phyloP scores from a whole-genome alignment of 345 rosid genomes.

The Boechera divaricarpa region DNA sequence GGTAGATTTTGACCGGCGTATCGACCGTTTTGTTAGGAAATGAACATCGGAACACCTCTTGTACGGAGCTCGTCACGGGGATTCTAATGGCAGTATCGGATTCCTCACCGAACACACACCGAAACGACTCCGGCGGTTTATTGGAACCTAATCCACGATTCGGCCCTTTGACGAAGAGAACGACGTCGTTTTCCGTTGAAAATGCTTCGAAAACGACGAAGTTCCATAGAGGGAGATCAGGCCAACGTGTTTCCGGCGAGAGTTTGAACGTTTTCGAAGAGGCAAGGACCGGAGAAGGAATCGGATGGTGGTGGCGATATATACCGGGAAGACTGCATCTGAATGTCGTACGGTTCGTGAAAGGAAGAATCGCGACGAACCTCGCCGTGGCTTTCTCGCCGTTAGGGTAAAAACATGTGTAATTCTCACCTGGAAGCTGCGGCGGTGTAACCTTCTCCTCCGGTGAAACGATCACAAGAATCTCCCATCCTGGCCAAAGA shows the following conservation, averaged over 20 bases:
- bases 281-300: slow-evolving; percentile 58
- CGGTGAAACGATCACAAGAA: slow-evolving; percentile 55
- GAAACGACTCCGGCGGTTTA: slow-evolving; percentile 52
- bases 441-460: neutral
- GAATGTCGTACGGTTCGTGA: slow-evolving; percentile 57
- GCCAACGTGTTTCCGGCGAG: slow-evolving; percentile 26
- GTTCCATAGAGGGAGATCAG: slow-evolving; percentile 57
- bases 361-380: slow-evolving; percentile 56
- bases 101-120: slow-evolving; percentile 68
- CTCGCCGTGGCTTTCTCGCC: slow-evolving; percentile 58
- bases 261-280: slow-evolving; percentile 28
- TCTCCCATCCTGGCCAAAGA: slow-evolving; percentile 80
- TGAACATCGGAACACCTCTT: slow-evolving; percentile 81
- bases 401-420: slow-evolving; percentile 66
- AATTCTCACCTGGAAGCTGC: slow-evolving; percentile 16
- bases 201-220: slow-evolving; percentile 72
- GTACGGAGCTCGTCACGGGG: slow-evolving; percentile 71
- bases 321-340: slow-evolving; percentile 62
- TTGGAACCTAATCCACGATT: slow-evolving; percentile 64
- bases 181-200: slow-evolving; percentile 74
- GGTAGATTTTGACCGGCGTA: slow-evolving; percentile 50
- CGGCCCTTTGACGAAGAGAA: slow-evolving; percentile 75
- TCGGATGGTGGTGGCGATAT: slow-evolving; percentile 56
- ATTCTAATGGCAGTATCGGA: slow-evolving; percentile 52
- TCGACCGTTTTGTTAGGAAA: slow-evolving; percentile 51